These are phyloP conservation scores for Xylaria sp. DNA, from an alignment of 2,329 filamentous ascomycete species.

Conservation along the genomic window DNA sequence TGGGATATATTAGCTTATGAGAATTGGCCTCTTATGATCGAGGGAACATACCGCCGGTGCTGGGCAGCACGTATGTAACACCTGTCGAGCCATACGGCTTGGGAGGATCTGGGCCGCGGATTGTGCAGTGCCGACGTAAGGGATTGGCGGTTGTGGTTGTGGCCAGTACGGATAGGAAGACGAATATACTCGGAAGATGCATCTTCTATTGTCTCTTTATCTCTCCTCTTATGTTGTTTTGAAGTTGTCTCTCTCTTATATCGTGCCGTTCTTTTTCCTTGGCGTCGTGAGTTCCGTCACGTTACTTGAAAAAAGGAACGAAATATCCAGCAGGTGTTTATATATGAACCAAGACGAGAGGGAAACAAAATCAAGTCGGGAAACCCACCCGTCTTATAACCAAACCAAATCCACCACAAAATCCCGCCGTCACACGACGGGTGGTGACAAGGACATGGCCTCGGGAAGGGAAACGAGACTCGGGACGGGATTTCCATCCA, in stretches of 20 bases:
- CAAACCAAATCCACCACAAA: background rate
- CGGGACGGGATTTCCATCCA: too few species aligned
- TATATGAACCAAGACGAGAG: too few species aligned
- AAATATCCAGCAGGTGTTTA: too few species aligned
- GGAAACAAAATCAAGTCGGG: too few species aligned
- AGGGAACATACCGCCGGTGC: constrained; percentile 35
- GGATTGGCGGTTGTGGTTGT: constrained; percentile 27
- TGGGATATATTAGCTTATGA: too few species aligned
- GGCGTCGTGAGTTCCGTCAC: background rate
- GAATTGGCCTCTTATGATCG: too few species aligned
- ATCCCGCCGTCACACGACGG: background rate
- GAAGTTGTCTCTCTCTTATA: background rate
- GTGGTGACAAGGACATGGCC: background rate
- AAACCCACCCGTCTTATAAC: too few species aligned
- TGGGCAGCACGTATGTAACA: constrained; percentile 35
- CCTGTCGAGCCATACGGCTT: constrained; percentile 2
- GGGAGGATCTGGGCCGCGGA: constrained; percentile 9
- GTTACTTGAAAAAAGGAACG: background rate
- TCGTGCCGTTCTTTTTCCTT: too few species aligned
- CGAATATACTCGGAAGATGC: constrained; percentile 26
- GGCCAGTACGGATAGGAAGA: constrained; percentile 27
- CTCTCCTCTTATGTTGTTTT: constrained; percentile 5
- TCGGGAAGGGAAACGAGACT: background rate
- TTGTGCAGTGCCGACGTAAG: constrained; percentile 20
- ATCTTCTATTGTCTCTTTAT: constrained; percentile 18